Conservation (phyloP, 2,329 filamentous ascomycete species). For the Neophaeococcomyces aloes region DNA sequence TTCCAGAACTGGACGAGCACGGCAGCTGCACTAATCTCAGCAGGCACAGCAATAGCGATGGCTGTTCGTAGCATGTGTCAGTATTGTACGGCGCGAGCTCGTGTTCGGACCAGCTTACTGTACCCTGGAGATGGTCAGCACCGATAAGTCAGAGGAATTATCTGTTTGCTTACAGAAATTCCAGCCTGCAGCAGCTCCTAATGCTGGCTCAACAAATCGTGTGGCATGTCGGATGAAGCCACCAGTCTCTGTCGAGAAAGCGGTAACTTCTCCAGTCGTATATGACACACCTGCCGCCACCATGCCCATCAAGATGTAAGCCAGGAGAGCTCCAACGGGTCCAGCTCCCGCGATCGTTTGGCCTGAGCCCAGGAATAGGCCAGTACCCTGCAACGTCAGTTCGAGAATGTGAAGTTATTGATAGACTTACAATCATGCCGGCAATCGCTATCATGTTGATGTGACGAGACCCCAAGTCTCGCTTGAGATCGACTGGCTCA, state of each 20-base stretch:
- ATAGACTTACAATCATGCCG: slow-evolving; percentile 29
- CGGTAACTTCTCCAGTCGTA: slow-evolving; percentile 30
- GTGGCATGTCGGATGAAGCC: slow-evolving; percentile 35
- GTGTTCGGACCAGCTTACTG: no score
- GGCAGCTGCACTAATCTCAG: slow-evolving; percentile 37
- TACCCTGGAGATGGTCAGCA: no score
- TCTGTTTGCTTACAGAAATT: slow-evolving; percentile 39
- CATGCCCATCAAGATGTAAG: slow-evolving; percentile 30
- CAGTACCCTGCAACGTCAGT: no score
- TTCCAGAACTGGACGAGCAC: slow-evolving; percentile 37
- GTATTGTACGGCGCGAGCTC: no score
- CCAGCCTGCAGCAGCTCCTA: slow-evolving; percentile 39
- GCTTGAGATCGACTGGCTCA: no score
- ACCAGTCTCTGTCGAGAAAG: slow-evolving; percentile 35
- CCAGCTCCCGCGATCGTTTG: slow-evolving; percentile 59
- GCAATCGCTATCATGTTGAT: slow-evolving; percentile 24
- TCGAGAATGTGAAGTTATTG: no score
- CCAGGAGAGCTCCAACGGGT: slow-evolving; percentile 32
- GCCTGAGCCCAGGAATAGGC: slow-evolving; percentile 77
- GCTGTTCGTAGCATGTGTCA: no score
- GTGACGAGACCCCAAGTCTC: slow-evolving; percentile 24
- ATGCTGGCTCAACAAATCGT: slow-evolving; percentile 32
- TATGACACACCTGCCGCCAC: slow-evolving; percentile 21
- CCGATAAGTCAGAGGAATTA: no score
- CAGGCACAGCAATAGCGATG: slow-evolving; percentile 36